These are phyloP conservation scores for Leccinum angustisporum DNA, from an alignment of 1,284 basidiomycete species.

Conservation along the genomic window DNA sequence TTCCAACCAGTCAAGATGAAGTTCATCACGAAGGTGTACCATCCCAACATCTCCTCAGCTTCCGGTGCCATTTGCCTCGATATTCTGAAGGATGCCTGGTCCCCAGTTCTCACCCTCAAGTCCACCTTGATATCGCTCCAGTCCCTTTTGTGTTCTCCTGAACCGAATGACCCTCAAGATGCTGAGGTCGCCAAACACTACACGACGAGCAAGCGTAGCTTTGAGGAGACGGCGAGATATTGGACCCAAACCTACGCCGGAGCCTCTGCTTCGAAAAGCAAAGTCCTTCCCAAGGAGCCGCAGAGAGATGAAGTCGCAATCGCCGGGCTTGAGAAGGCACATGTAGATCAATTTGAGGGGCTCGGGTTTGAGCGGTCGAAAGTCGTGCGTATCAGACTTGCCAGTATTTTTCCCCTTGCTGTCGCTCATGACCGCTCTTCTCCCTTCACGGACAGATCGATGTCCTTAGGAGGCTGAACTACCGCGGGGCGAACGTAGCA, in stretches of 20 bases:
- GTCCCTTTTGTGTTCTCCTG: slow-evolving; percentile 92
- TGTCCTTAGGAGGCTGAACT: slow-evolving; percentile 85
- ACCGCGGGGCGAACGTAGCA: slow-evolving; percentile 73
- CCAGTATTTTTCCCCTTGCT: neutral
- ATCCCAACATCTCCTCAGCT: slow-evolving; percentile 94
- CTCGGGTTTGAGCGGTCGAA: slow-evolving; percentile 74
- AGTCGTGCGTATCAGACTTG: slow-evolving; percentile 58
- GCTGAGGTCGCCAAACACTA: slow-evolving; percentile 98
- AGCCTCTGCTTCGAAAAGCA: slow-evolving; percentile 53
- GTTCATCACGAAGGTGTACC: slow-evolving; percentile 95
- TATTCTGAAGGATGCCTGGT: slow-evolving; percentile 91
- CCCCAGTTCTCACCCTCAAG: slow-evolving; percentile 92
- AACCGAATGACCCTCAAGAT: slow-evolving; percentile 97
- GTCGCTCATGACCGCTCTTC: slow-evolving; percentile 3
- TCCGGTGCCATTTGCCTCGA: slow-evolving; percentile 91
- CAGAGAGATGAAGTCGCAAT: slow-evolving; percentile 66
- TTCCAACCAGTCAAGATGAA: slow-evolving; percentile 99
- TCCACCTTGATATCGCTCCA: slow-evolving; percentile 96
- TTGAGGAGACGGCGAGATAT: slow-evolving; percentile 91
- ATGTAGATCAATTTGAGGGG: slow-evolving; percentile 72
- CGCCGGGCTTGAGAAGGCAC: slow-evolving; percentile 69
- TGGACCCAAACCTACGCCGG: slow-evolving; percentile 93
- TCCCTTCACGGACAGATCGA: slow-evolving; percentile 61
- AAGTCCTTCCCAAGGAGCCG: slow-evolving; percentile 32
- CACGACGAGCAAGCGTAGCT: slow-evolving; percentile 81